Conservation (phyloP, 768 basidiomycete species). For the Pulveroboletus sp. region DNA sequence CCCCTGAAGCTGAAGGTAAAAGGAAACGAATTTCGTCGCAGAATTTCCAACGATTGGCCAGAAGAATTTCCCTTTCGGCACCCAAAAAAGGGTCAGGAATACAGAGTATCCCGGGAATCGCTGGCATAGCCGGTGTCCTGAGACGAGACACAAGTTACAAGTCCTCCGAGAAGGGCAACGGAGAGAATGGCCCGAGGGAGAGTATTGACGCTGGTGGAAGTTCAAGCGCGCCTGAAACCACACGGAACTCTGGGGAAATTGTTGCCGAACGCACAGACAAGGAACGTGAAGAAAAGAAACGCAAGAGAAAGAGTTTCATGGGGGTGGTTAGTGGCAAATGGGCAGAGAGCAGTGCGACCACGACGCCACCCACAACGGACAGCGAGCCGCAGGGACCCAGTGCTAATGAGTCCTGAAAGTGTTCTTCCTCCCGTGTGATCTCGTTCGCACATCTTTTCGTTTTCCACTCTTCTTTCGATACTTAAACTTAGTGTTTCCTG, state of each 20-base stretch:
- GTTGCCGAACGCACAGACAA: slow-evolving; percentile 41
- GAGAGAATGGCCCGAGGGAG: slow-evolving; percentile 18
- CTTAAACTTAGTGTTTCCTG: slow-evolving; percentile 2
- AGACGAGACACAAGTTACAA: slow-evolving; percentile 34
- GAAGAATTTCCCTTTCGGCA: slow-evolving; percentile 63
- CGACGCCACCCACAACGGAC: slow-evolving; percentile 35
- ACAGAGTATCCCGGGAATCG: slow-evolving; percentile 35
- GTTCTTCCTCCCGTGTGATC: slow-evolving; percentile 8
- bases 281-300: slow-evolving; percentile 57
- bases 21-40: slow-evolving; percentile 79
- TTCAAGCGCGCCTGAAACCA: slow-evolving; percentile 39
- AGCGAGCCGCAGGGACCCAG: slow-evolving; percentile 10
- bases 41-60: slow-evolving; percentile 78
- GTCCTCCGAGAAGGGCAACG: slow-evolving; percentile 37
- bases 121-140: slow-evolving; percentile 28
- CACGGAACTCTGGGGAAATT: slow-evolving; percentile 47
- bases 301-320: slow-evolving; percentile 54
- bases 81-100: slow-evolving; percentile 53
- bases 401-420: slow-evolving; percentile 11
- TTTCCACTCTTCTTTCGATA: slow-evolving; percentile 1
- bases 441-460: slow-evolving; percentile 6
- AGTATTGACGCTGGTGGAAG: slow-evolving; percentile 19
- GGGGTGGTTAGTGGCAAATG: slow-evolving; percentile 38
- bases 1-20: slow-evolving; percentile 69
- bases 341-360: slow-evolving; percentile 18